Percentiles rank a stretch among this genome's conserved stretches.
Evolutionary conservation across 805 yeast genomes (phyloP).

Genomic region (Yarrowia bubula): DNA sequence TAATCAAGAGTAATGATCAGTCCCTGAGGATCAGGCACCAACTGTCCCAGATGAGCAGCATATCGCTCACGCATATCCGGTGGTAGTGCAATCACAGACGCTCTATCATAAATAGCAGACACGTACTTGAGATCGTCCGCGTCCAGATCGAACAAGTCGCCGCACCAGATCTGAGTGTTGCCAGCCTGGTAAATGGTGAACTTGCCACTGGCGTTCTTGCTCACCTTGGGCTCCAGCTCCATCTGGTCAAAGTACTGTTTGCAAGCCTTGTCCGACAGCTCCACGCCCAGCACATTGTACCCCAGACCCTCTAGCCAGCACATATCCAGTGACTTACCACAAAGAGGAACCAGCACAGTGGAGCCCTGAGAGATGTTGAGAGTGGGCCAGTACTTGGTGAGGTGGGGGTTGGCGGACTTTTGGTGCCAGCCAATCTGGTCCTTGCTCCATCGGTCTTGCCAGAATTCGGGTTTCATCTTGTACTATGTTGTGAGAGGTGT

Average conservation of each 20-base stretch:
- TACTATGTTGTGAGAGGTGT: neutral
- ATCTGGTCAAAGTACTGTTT: slow-evolving; percentile 21
- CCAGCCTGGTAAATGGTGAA: slow-evolving; percentile 12
- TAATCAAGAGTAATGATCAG: slow-evolving; percentile 18
- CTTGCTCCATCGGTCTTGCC: slow-evolving; percentile 23
- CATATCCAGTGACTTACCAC: slow-evolving; percentile 22
- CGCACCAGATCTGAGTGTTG: slow-evolving; percentile 17
- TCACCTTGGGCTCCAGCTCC: slow-evolving; percentile 23
- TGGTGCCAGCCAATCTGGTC: slow-evolving; percentile 26
- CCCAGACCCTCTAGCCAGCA: slow-evolving; percentile 19
- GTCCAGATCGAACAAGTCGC: neutral
- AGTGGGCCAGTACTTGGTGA: slow-evolving; percentile 21
- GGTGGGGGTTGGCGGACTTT: slow-evolving; percentile 22
- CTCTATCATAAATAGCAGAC: slow-evolving; percentile 16
- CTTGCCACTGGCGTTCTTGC: neutral
- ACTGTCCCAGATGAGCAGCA: neutral
- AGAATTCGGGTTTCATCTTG: slow-evolving; percentile 25
- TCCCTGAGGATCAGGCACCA: neutral
- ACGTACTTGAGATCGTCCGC: slow-evolving; percentile 15
- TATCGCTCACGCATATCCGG: slow-evolving; percentile 24
- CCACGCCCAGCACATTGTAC: slow-evolving; percentile 21
- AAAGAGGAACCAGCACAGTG: slow-evolving; percentile 12
- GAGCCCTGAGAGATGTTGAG: slow-evolving; percentile 10
- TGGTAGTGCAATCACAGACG: slow-evolving; percentile 3
- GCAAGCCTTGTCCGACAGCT: slow-evolving; percentile 18